Evolutionary conservation across 1,284 basidiomycete species (phyloP).

Genomic region (Pulchroboletus neoregius): DNA sequence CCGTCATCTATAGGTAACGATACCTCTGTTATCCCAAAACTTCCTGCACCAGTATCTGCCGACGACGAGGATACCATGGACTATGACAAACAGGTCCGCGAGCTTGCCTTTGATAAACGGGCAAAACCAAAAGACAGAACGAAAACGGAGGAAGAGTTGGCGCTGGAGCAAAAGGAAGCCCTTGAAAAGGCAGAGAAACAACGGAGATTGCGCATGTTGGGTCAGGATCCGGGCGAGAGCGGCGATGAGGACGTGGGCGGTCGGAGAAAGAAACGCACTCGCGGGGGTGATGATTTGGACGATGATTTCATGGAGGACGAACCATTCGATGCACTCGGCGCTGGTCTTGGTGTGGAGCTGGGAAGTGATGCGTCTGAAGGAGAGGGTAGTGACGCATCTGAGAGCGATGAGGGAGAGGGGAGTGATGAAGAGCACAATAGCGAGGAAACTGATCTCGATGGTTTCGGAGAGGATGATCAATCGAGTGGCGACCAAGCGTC

Average conservation of each 20-base stretch:
- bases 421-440: slow-evolving; percentile 41
- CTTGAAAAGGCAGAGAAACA: slow-evolving; percentile 84
- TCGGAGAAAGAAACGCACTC: slow-evolving; percentile 43
- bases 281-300: slow-evolving; percentile 84
- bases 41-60: slow-evolving; percentile 3
- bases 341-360: slow-evolving; percentile 43
- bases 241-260: slow-evolving; percentile 49
- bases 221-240: slow-evolving; percentile 63
- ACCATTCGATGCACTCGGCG: slow-evolving; percentile 45
- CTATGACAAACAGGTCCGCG: slow-evolving; percentile 91
- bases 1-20: slow-evolving; percentile 44
- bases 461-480: slow-evolving; percentile 36
- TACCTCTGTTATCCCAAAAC: slow-evolving; percentile 15
- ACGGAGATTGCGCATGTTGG: slow-evolving; percentile 83
- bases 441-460: slow-evolving; percentile 36
- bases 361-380: slow-evolving; percentile 18
- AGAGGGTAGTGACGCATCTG: slow-evolving; percentile 15
- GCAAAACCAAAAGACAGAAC: slow-evolving; percentile 94
- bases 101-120: slow-evolving; percentile 90
- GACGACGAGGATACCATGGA: slow-evolving; percentile 39
- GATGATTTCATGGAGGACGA: slow-evolving; percentile 78
- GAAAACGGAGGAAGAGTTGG: slow-evolving; percentile 94
- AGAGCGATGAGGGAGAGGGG: slow-evolving; percentile 34
- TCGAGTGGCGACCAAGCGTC: slow-evolving; percentile 34
- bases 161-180: slow-evolving; percentile 82